phyloP scores from a whole-genome alignment of 345 rosid genomes.

The Gynandropsis gynandra region DNA sequence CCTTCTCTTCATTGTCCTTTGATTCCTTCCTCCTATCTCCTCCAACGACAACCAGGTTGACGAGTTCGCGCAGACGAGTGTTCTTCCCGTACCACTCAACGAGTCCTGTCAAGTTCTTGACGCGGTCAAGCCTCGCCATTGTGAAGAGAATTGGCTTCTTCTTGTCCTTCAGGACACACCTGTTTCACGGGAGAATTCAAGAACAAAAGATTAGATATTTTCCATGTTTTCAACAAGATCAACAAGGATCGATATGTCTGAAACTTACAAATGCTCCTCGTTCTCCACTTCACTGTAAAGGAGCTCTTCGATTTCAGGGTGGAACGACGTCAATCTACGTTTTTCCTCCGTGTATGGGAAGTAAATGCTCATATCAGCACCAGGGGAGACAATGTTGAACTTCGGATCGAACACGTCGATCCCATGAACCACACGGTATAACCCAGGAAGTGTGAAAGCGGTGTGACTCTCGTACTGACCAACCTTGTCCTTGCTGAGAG shows the following conservation, averaged over 20 bases:
- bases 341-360: conserved; percentile 66
- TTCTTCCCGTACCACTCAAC: conserved; percentile 97
- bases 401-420: conserved; percentile 92
- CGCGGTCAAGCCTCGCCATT: conserved; percentile 95
- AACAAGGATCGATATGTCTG: neutral
- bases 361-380: conserved; percentile 94
- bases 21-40: conserved; percentile 91
- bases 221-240: neutral
- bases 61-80: conserved; percentile 51
- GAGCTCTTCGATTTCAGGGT: conserved; percentile 72
- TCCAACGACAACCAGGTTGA: conserved; percentile 83
- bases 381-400: conserved; percentile 95
- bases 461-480: conserved; percentile 95
- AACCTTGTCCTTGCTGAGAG: conserved; percentile 79
- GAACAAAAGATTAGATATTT: neutral
- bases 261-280: conserved; percentile 67
- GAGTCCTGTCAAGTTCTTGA: conserved; percentile 76
- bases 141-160: conserved; percentile 85
- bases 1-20: conserved; percentile 80
- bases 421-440: conserved; percentile 88
- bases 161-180: conserved; percentile 74
- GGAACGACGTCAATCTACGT: conserved; percentile 61
- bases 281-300: conserved; percentile 85
- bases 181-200: conserved; percentile 19
- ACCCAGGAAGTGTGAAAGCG: conserved; percentile 82